These are phyloP conservation scores for Ananas comosus DNA, from an alignment of 176 grass and related monocot species.

Conservation along the genomic window DNA sequence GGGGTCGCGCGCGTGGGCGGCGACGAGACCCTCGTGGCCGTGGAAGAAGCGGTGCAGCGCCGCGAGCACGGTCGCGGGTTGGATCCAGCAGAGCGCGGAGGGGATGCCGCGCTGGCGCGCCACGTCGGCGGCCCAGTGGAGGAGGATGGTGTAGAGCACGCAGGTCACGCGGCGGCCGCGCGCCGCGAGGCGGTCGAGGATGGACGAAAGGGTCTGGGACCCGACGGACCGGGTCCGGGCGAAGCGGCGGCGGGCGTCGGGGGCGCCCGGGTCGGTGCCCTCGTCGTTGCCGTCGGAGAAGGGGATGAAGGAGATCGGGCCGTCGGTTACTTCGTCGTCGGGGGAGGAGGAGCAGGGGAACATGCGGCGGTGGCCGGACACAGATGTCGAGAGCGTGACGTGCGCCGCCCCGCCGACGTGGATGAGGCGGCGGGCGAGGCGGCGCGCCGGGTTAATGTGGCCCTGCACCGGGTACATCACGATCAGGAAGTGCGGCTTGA, in stretches of 20 bases:
- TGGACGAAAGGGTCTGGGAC: slow-evolving; percentile 13
- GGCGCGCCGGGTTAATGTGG: slow-evolving; percentile 65
- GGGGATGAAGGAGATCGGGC: slow-evolving; percentile 25
- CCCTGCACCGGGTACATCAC: slow-evolving; percentile 40
- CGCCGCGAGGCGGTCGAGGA: slow-evolving; percentile 23
- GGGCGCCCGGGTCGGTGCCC: slow-evolving; percentile 10
- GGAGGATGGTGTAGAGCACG: slow-evolving; percentile 35
- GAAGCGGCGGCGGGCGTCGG: slow-evolving; percentile 19
- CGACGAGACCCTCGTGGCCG: slow-evolving; percentile 28
- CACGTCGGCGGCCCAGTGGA: slow-evolving; percentile 43
- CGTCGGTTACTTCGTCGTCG: slow-evolving; percentile 22
- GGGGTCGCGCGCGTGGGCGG: slow-evolving; percentile 9
- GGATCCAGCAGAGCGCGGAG: slow-evolving; percentile 47
- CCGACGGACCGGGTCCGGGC: too few relatives aligned
- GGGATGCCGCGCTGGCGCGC: slow-evolving; percentile 27
- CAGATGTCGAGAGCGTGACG: slow-evolving; percentile 45
- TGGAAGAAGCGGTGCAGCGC: slow-evolving; percentile 47
- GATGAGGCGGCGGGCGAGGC: slow-evolving; percentile 36
- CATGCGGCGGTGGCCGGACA: slow-evolving; percentile 43
- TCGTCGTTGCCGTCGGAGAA: slow-evolving; percentile 53
- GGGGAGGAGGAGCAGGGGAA: background rate
- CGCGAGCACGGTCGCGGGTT: slow-evolving; percentile 45
- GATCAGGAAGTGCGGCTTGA: slow-evolving; percentile 43
- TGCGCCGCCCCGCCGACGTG: slow-evolving; percentile 12
- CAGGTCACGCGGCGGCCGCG: slow-evolving; percentile 26